Conservation (phyloP, 768 basidiomycete genomes). For the Exsudoporus frostii region DNA sequence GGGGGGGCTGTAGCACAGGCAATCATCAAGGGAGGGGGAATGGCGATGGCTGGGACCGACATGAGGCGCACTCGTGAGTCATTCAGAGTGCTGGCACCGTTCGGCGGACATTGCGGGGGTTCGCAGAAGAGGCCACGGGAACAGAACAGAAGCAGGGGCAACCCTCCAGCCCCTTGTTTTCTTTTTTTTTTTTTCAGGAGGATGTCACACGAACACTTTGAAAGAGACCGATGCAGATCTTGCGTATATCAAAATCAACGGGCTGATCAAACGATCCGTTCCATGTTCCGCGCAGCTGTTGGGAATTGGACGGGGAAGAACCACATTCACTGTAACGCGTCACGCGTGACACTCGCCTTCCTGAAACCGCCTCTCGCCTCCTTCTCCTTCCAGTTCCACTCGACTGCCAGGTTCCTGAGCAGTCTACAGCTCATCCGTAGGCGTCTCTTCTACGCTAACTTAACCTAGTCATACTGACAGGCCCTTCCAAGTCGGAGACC, state of each 20-base stretch:
- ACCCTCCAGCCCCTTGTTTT: no score
- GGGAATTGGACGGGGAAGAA: slow-evolving; percentile 13
- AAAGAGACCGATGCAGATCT: slow-evolving; percentile 15
- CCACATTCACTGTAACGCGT: slow-evolving; percentile 15
- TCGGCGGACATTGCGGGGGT: slow-evolving; percentile 15
- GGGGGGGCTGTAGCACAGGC: slow-evolving; percentile 6
- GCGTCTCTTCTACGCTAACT: not conserved
- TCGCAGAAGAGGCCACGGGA: slow-evolving; percentile 5
- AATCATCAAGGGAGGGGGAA: slow-evolving; percentile 14
- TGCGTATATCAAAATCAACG: slow-evolving; percentile 10
- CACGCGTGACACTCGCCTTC: slow-evolving; percentile 10
- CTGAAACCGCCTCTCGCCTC: not conserved
- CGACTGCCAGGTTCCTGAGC: slow-evolving; percentile 2
- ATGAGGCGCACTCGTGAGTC: no score
- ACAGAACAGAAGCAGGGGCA: not conserved
- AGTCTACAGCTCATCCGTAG: not conserved
- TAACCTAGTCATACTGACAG: slow-evolving; percentile 9
- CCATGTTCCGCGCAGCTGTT: slow-evolving; percentile 3
- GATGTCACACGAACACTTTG: no score
- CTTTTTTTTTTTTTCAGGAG: no score
- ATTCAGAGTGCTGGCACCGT: slow-evolving; percentile 8
- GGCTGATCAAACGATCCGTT: slow-evolving; percentile 11
- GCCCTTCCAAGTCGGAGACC: not conserved
- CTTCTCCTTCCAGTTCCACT: not conserved
- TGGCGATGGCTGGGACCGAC: no score